phyloP scores from a whole-genome alignment of 371 early-diverging fungal species.

The Fennellomyces sp. region DNA sequence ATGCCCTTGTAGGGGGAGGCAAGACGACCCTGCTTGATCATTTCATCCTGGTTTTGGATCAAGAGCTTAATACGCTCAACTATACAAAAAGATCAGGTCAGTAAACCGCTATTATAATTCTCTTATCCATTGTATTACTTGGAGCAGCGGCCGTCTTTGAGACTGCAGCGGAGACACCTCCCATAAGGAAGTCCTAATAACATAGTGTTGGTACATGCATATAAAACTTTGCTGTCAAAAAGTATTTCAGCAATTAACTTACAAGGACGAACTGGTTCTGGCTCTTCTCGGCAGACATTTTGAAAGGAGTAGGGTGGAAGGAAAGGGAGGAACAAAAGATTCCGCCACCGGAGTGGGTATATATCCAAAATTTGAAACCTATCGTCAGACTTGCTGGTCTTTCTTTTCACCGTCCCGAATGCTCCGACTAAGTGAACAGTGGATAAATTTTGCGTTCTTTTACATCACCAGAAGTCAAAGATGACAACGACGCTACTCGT shows the following conservation, averaged over 20 bases:
- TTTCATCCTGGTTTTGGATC: conserved; percentile 83
- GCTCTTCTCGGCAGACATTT: conserved; percentile 31
- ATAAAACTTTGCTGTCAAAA: no score
- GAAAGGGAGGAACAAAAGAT: conserved; percentile 20
- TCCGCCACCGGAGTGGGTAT: not conserved
- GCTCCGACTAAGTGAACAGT: not conserved
- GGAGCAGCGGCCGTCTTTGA: conserved; percentile 92
- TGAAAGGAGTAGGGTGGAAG: conserved; percentile 18
- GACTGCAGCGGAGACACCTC: conserved; percentile 90
- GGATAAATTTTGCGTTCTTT: no score
- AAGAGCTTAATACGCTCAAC: conserved; percentile 88
- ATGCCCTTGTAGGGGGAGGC: conserved; percentile 78
- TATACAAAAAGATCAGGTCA: no score
- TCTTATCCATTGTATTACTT: no score
- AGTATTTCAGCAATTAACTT: no score
- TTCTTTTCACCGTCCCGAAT: not conserved
- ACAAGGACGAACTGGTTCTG: conserved; percentile 52
- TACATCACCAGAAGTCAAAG: no score
- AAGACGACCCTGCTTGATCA: conserved; percentile 78
- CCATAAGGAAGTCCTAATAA: conserved; percentile 60
- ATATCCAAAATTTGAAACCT: not conserved
- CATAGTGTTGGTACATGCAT: not conserved
- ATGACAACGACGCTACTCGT: no score
- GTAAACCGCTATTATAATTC: no score
- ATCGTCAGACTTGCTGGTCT: no score